Conservation (phyloP, 306 rosid genomes). For the Quercus rubra region DNA sequence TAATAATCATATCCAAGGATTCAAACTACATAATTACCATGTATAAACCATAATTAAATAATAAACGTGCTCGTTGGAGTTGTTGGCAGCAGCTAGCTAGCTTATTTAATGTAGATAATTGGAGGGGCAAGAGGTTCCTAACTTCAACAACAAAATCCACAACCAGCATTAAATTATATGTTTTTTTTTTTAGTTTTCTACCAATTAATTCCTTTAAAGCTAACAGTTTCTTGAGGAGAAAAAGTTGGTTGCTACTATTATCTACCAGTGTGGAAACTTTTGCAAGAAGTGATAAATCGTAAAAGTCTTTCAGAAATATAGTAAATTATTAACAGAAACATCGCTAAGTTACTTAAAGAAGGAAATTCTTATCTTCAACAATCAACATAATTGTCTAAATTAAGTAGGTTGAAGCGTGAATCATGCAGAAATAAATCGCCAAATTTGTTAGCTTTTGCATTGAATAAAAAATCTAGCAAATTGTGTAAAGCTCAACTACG, state of each 20-base stretch:
- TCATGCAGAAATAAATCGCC: conserved; percentile 6
- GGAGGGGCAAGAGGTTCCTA: background rate
- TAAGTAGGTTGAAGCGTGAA: background rate
- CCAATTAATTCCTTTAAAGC: conserved; percentile 16
- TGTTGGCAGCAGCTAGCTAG: conserved; percentile 9
- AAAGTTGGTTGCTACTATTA: conserved; percentile 33
- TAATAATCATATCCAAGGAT: no score
- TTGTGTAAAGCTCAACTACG: background rate
- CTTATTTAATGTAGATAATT: conserved; percentile 2
- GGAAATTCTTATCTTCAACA: background rate
- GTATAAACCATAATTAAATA: no score
- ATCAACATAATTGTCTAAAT: background rate
- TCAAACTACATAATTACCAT: no score
- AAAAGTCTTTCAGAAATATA: background rate
- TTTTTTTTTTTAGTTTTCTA: background rate
- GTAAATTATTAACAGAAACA: background rate
- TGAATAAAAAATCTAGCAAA: background rate
- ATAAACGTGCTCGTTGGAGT: background rate
- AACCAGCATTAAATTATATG: conserved; percentile 3
- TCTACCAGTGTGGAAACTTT: conserved; percentile 37
- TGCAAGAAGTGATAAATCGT: background rate
- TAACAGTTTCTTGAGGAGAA: conserved; percentile 18
- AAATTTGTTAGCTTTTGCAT: conserved; percentile 24
- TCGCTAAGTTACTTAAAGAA: background rate
- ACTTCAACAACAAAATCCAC: conserved; percentile 26